Base-by-base conservation (phyloP, 2,329 filamentous ascomycete species). In the Trichoderma brevicompactum region DNA sequence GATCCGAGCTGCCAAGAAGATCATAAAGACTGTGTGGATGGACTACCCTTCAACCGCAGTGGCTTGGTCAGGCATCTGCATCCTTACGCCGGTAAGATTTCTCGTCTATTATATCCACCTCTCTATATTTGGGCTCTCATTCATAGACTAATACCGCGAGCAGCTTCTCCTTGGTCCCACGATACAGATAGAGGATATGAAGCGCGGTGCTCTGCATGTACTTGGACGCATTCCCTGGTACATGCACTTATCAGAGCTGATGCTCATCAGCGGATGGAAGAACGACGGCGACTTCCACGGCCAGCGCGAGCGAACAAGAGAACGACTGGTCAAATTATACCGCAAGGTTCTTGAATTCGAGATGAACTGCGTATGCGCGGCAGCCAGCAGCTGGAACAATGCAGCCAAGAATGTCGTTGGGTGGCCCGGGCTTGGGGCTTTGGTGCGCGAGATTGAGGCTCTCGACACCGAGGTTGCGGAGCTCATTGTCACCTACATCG, bases 331-430 rank as follows among this genome's bases (percentile, higher is more conserved):
- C 1, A 67, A 68, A 5, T 67, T 78, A 6, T 77, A 75, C 67
- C 72, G 74, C 19, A 70, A 68, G 13, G 70, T 78, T 5, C 71
- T 79, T 32, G 77, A 79, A 64, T 75, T 77, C 60, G 76, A 79
- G 69, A 79, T 79, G 77, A 78, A 78, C 60, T 76, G 74, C 68
- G 74, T 79, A 9, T 79, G 76, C 65, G 77, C 77, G 6, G 70
- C 76, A 15, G 77, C 76, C 3, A 76, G 75, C 65, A 71, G 73
- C 10, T 78, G 76, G 75, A 78, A 78, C 54, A 70, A 72, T 32
- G 76, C 72, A 0, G 76, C 75, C 3, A 75, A 74, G 62, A 77
- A 78, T 46, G 74, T 77, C 9, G 76, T 79, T 28, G 70, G 74
- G 50, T 78, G 77, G 76, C 67, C 73, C 34, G 72, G 69, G 38